Conservation (phyloP, 176 grass and related monocot genomes). For the Melocanna baccifera region DNA sequence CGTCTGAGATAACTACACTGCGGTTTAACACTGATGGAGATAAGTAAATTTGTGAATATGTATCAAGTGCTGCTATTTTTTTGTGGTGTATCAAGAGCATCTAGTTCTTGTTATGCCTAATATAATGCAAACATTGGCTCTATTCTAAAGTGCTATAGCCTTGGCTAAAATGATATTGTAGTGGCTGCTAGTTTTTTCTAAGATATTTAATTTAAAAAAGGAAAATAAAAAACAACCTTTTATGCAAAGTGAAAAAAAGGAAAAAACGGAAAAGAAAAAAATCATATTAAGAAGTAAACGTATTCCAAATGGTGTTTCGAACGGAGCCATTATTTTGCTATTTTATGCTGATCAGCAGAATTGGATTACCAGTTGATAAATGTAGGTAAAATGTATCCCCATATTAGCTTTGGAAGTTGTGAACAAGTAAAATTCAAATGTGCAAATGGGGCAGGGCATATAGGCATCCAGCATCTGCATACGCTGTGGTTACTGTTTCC, state of each 20-base stretch:
- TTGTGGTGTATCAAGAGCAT: background rate
- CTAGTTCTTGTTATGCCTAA: background rate
- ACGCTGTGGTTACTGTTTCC: background rate
- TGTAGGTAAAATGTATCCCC: background rate
- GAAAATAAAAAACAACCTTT: no score
- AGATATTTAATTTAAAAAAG: no score
- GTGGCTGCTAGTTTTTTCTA: no score
- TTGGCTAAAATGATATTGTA: no score
- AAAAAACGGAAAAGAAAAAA: no score
- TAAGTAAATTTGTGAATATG: background rate
- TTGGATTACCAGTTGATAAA: background rate
- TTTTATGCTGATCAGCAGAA: background rate
- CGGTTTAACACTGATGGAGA: background rate
- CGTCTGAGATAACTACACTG: no score
- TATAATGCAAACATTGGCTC: background rate
- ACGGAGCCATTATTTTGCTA: background rate
- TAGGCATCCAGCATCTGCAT: background rate
- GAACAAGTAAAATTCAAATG: background rate
- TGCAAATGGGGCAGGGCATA: background rate
- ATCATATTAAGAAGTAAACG: no score
- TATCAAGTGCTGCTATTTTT: background rate
- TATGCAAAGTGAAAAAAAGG: no score
- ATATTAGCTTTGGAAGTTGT: background rate
- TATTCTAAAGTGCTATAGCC: no score
- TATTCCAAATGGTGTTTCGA: no score